A percentile compares a stretch with the other conserved stretches of the same genome.
phyloP scores from a whole-genome alignment of 352 stramenopile genomes.

The Phytopythium delawarense region DNA sequence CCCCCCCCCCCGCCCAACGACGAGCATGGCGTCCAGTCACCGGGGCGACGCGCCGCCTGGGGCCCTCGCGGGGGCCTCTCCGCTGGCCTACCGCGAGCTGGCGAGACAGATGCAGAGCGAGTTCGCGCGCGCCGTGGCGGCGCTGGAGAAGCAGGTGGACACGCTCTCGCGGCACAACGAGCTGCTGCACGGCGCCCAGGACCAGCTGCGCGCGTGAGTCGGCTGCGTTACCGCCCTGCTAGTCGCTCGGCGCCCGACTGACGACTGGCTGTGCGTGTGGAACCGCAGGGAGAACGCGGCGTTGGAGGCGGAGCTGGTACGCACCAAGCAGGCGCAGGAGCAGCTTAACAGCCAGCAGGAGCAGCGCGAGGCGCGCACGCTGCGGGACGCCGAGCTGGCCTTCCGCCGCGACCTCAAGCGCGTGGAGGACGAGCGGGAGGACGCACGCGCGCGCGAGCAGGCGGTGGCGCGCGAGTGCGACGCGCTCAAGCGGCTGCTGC shows the following conservation, averaged over 20 bases:
- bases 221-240: not conserved
- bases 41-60: not conserved
- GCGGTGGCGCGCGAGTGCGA: slow-evolving; percentile 26
- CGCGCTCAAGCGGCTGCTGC: slow-evolving; percentile 32
- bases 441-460: slow-evolving; percentile 18
- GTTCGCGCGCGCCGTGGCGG: slow-evolving; percentile 40
- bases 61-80: slow-evolving; percentile 5
- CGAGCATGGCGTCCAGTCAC: not conserved
- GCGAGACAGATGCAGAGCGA: slow-evolving; percentile 60
- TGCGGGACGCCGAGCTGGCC: slow-evolving; percentile 16
- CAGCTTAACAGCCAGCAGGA: slow-evolving; percentile 9
- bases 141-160: slow-evolving; percentile 54
- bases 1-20: not conserved
- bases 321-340: not conserved
- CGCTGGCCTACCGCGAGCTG: slow-evolving; percentile 24
- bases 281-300: slow-evolving; percentile 10
- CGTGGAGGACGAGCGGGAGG: slow-evolving; percentile 6
- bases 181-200: slow-evolving; percentile 19
- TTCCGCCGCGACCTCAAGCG: slow-evolving; percentile 16
- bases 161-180: slow-evolving; percentile 48
- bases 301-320: slow-evolving; percentile 14
- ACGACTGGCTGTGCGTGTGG: not conserved
- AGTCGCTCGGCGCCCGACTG: not conserved
- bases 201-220: slow-evolving; percentile 11
- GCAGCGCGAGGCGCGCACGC: slow-evolving; percentile 10